These are phyloP conservation scores for Epichloe sp. DNA, from an alignment of 2,329 filamentous ascomycete species.

Conservation along the genomic window DNA sequence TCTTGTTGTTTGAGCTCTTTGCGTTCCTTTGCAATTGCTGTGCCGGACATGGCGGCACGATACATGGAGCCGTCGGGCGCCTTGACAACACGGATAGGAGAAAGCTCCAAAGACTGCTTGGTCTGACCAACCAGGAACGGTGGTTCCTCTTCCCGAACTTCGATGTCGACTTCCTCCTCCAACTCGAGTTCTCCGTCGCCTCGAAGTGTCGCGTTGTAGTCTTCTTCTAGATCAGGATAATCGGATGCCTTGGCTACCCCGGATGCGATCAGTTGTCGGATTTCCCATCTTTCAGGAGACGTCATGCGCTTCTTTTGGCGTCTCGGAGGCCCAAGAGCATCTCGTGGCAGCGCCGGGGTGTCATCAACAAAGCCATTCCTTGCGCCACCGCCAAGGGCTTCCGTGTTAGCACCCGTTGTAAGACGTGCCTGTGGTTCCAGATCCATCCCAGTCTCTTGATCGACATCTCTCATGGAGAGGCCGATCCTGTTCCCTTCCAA, in stretches of 20 bases:
- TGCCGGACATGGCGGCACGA: conserved; percentile 87
- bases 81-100: conserved; percentile 91
- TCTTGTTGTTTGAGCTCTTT: conserved; percentile 84
- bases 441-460: conserved; percentile 78
- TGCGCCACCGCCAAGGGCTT: conserved; percentile 55
- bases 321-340: conserved; percentile 31
- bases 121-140: conserved; percentile 94
- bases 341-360: conserved; percentile 16
- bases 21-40: conserved; percentile 75
- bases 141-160: conserved; percentile 90
- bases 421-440: conserved; percentile 65
- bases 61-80: conserved; percentile 98
- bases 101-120: conserved; percentile 87
- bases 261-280: conserved; percentile 88
- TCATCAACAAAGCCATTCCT: conserved; percentile 44
- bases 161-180: conserved; percentile 94
- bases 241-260: conserved; percentile 87
- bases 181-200: conserved; percentile 82
- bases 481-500: conserved; percentile 73
- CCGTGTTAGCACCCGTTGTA: conserved; percentile 81
- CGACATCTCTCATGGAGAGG: conserved; percentile 93
- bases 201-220: conserved; percentile 76
- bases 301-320: conserved; percentile 83
- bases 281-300: conserved; percentile 94
- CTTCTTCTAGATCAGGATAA: conserved; percentile 88